Evolutionary conservation across 495 filamentous ascomycete species (phyloP).

Genomic region (Saxophila tyrrhenica): DNA sequence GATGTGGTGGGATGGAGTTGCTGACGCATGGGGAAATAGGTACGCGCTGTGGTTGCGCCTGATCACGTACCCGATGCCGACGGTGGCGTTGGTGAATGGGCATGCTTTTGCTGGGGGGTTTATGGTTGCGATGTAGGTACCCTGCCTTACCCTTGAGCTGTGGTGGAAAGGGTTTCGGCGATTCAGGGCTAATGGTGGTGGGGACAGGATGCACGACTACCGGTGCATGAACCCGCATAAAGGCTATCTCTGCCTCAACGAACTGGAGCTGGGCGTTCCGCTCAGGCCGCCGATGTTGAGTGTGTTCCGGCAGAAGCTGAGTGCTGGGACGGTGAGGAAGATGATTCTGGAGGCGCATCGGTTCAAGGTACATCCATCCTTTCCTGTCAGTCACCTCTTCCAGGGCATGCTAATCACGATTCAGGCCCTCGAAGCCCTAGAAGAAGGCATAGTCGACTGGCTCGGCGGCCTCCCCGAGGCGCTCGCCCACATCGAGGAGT

Average conservation of each 20-base stretch:
- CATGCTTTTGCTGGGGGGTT: constrained; percentile 71
- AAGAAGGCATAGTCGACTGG: constrained; percentile 56
- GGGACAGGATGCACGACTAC: constrained; percentile 61
- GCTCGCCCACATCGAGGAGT: constrained; percentile 42
- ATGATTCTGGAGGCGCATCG: constrained; percentile 60
- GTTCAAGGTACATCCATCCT: constrained; percentile 31
- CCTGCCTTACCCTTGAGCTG: too few relatives aligned
- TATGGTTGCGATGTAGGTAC: constrained; percentile 61
- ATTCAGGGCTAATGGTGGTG: too few relatives aligned
- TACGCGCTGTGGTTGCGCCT: constrained; percentile 18
- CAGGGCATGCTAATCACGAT: background rate
- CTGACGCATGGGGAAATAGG: background rate
- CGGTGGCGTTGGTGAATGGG: constrained; percentile 63
- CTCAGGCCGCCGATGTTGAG: constrained; percentile 58
- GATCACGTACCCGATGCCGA: constrained; percentile 67
- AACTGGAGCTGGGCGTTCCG: constrained; percentile 64
- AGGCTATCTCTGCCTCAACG: constrained; percentile 67
- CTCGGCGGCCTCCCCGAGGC: constrained; percentile 52
- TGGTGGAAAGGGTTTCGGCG: too few relatives aligned
- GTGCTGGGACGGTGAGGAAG: constrained; percentile 43
- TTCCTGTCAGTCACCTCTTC: background rate
- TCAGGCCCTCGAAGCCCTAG: constrained; percentile 43
- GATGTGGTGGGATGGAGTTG: background rate
- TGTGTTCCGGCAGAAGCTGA: constrained; percentile 61
- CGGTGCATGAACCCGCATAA: constrained; percentile 55